phyloP scores from a whole-genome alignment of 2,329 filamentous ascomycete species.

The Raffaelea deltoideospora region DNA sequence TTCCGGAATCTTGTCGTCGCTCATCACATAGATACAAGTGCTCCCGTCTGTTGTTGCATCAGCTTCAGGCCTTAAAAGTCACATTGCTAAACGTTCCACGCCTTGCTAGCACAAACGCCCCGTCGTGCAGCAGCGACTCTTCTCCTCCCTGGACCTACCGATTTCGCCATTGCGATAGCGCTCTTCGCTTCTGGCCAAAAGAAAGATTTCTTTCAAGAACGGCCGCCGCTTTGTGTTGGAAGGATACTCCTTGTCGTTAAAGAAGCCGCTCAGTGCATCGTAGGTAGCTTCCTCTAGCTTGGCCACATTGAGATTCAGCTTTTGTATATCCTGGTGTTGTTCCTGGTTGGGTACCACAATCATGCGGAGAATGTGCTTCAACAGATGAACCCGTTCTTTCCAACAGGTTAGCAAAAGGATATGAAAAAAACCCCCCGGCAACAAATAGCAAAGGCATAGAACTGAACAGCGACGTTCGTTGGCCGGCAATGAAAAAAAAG shows the following conservation, averaged over 20 bases:
- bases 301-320: constrained; percentile 34
- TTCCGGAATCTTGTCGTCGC: constrained; percentile 34
- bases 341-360: constrained; percentile 32
- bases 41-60: constrained; percentile 25
- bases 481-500: not conserved
- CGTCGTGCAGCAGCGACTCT: not conserved
- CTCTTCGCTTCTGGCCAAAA: constrained; percentile 41
- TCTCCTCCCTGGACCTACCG: constrained; percentile 25
- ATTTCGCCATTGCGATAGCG: constrained; percentile 40
- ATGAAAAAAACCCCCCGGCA: too few species aligned
- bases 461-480: not conserved
- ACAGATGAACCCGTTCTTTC: constrained; percentile 41
- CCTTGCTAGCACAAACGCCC: too few species aligned
- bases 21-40: constrained; percentile 33
- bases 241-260: constrained; percentile 36
- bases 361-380: constrained; percentile 45
- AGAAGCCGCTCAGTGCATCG: constrained; percentile 43
- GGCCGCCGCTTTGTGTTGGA: constrained; percentile 39
- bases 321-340: constrained; percentile 37
- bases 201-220: constrained; percentile 46
- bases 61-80: not conserved
- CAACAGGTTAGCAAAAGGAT: constrained; percentile 4
- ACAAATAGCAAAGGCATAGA: too few species aligned
- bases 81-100: not conserved
- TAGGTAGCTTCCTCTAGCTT: constrained; percentile 43